Base-by-base conservation (phyloP, 345 rosid genomes). In the Draba incana region DNA sequence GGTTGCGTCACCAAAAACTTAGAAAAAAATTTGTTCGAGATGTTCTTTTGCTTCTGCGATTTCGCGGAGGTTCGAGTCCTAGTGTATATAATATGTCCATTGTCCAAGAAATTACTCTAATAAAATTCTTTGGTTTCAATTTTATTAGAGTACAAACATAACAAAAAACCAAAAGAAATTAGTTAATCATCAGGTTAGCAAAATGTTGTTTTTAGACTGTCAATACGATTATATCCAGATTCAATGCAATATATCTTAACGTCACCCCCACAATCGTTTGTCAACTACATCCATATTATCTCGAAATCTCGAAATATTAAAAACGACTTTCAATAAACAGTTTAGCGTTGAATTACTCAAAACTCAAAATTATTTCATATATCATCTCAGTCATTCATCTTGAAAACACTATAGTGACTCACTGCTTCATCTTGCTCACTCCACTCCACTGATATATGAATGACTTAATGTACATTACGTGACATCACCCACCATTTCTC, bases 401-500 rank as follows among this genome's bases (percentile, higher is more conserved):
- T 35, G 39, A 35, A 35, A 35, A 35, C 2, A 20, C 50, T 42
- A 31, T 59, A 25, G 38, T 13, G 33, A 39, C 37, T 5, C 25
- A 20, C 48, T 53, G 69, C 10, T 62, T 62, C 68, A 35, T 44
- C 24, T 6, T 51, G 74, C 31, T 60, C 53, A 37, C 24, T 28
- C 67, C 61, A 51, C 60, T 39, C 74, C 61, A 60, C 52, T 68
- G 24, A n/a, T 8, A 39, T 49, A 58, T 8, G 49, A 69, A 48
- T 57, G 42, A 27, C 57, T 30, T 59, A 44, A 45, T 61, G 43
- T 58, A 41, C 66, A 69, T 28, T 58, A 41, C 66, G 59, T 28
- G 74, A 38, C 51, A 59, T 49, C 66, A 69, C 35, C 46, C 61
- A 42, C 75, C 35, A 43, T 51, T 60, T 51, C 38, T 33, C 55